Evolutionary conservation across 441 rosid genomes (phyloP), one percentile per base, ranked within the genome.

Genomic region (Adansonia grandidieri): DNA sequence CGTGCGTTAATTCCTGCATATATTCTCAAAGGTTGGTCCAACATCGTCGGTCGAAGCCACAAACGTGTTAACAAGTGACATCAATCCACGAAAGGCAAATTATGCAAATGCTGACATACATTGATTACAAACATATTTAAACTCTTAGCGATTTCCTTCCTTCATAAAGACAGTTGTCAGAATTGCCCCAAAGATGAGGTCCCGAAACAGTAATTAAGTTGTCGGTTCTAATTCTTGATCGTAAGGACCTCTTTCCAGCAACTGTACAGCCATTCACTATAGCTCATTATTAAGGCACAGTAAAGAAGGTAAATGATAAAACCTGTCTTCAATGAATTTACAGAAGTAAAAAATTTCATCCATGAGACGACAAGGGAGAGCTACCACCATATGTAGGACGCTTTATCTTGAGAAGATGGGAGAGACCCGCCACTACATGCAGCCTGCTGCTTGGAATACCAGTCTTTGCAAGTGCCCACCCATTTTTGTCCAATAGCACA

Each of bases 381-480:
- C 76, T 50, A 37, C 45, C 45, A 6, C 1, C 48, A 11, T 4
- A 9, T 45, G 84, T 37, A 5, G 88, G 90, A 2, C 87, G 89
- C 82, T 90, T 92, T n/a, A 91, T 77, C 78, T 87, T 91, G 81
- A 93, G 94, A 82, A 92, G 93, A 84, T 93, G 93, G 50, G 93
- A 74, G 94, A 95, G 80, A 57, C 96, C 98, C 0, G 97, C 99
- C 24, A 92, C 87, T 57, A 92, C 97, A 83, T 93, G 98, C 20
- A 73, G 81, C 77, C 96, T 86, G 79, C 97, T 93, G 84, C 85
- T 89, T 6, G 98, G 96, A 78, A 92, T 80, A 63, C 96, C 98
- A 0, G 96, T 92, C 72, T 90, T 95, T 17, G 93, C 97, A 79
- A 96, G 78, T 11, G 98, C 97, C 57, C 77, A 86, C 74, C 99